phyloP scores from a whole-genome alignment of 192 early-diverging fungal species.

The Umbelopsis ramanniana region DNA sequence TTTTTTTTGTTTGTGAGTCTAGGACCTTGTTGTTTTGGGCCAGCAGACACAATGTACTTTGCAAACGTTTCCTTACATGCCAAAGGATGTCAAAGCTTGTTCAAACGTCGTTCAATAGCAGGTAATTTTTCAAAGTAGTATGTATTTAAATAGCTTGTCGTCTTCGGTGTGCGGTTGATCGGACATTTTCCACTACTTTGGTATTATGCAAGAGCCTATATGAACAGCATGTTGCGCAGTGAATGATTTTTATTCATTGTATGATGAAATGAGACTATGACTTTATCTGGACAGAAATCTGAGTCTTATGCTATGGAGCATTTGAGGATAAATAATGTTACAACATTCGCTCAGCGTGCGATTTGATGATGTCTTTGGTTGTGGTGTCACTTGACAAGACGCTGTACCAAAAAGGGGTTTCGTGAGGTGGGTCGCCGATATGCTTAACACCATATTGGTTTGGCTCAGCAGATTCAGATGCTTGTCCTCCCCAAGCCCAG shows the following conservation, averaged over 20 bases:
- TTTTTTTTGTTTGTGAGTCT: background rate
- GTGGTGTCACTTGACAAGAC: slow-evolving; percentile 13
- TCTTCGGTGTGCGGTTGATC: background rate
- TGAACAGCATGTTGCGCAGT: too few relatives aligned
- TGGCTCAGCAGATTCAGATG: background rate
- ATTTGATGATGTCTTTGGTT: slow-evolving; percentile 2
- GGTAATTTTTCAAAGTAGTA: too few relatives aligned
- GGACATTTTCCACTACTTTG: background rate
- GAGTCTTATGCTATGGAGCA: background rate
- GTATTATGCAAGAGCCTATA: background rate
- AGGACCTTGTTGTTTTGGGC: background rate
- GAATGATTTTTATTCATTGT: background rate
- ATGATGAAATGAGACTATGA: background rate
- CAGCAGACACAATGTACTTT: background rate
- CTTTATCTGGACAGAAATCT: background rate
- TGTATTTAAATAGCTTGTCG: background rate
- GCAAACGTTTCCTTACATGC: too few relatives aligned
- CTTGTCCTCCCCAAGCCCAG: slow-evolving; percentile 20
- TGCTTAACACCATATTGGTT: slow-evolving; percentile 15
- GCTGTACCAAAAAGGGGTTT: slow-evolving; percentile 21
- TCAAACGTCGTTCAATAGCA: too few relatives aligned
- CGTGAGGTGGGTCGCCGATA: slow-evolving; percentile 11
- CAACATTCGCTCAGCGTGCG: background rate
- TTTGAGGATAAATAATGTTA: background rate
- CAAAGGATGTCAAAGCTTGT: too few relatives aligned